Percentiles rank a stretch among this genome's conserved stretches.
phyloP scores from a whole-genome alignment of 2,329 filamentous ascomycete genomes.

The Teratosphaeria gauchensis region DNA sequence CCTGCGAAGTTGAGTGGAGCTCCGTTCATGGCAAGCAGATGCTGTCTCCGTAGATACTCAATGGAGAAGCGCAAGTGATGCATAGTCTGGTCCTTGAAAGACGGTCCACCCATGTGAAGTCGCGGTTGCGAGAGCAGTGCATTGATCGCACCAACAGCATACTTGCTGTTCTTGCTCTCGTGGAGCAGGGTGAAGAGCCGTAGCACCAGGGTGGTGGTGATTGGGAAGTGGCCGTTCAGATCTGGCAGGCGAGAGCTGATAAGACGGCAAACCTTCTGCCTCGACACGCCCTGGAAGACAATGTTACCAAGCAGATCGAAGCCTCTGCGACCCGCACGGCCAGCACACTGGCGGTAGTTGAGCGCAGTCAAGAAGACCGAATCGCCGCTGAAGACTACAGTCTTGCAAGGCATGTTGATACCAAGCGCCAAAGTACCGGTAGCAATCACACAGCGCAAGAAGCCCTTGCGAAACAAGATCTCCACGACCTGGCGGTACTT shows the following conservation, averaged over 20 bases:
- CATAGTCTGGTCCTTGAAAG: constrained; percentile 58
- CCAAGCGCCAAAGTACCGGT: constrained; percentile 68
- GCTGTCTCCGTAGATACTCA: constrained; percentile 63
- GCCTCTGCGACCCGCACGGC: constrained; percentile 68
- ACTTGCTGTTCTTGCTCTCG: constrained; percentile 53
- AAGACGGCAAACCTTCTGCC: constrained; percentile 54
- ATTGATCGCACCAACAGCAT: constrained; percentile 53
- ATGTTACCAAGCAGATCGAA: constrained; percentile 76
- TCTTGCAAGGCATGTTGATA: constrained; percentile 79
- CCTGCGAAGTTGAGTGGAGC: constrained; percentile 63
- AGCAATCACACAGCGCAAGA: constrained; percentile 59
- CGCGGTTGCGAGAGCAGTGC: constrained; percentile 60
- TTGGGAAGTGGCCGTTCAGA: constrained; percentile 66
- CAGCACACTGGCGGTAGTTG: constrained; percentile 67
- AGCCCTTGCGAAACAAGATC: constrained; percentile 64
- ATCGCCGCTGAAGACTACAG: constrained; percentile 66
- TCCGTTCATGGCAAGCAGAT: constrained; percentile 52
- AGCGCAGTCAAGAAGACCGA: constrained; percentile 63
- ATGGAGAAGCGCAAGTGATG: constrained; percentile 75
- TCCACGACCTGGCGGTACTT: constrained; percentile 66
- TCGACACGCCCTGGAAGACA: constrained; percentile 59
- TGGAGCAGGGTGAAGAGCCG: constrained; percentile 58
- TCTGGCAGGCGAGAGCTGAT: constrained; percentile 65
- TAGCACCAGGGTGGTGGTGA: constrained; percentile 63
- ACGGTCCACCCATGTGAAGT: constrained; percentile 60